Conservation (phyloP, 2,329 filamentous ascomycete genomes). For the Teratosphaeriaceae sp. region DNA sequence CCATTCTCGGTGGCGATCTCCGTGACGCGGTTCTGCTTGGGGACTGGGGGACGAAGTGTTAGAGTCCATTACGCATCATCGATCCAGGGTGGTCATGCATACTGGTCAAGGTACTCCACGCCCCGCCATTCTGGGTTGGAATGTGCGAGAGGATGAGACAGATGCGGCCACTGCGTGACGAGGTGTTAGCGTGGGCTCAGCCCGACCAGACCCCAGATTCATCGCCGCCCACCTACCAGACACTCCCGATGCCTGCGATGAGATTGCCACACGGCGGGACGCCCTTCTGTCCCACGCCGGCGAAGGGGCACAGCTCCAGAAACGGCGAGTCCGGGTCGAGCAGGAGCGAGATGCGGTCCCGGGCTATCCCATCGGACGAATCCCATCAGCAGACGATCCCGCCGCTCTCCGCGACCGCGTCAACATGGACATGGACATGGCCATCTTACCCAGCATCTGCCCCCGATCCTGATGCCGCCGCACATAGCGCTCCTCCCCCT, state of each 20-base stretch:
- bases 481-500: neutral
- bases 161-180: neutral
- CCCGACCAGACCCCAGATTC: neutral
- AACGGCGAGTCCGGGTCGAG: neutral
- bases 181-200: neutral
- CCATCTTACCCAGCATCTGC: neutral
- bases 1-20: neutral
- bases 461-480: neutral
- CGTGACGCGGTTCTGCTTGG: constrained; percentile 2
- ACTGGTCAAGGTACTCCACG: neutral
- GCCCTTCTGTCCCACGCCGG: neutral
- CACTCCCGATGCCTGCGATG: neutral
- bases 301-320: neutral
- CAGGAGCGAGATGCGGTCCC: neutral
- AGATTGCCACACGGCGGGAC: neutral
- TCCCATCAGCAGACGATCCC: too few relatives aligned
- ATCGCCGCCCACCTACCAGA: neutral
- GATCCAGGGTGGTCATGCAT: too few relatives aligned
- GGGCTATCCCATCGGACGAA: too few relatives aligned
- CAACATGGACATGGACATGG: too few relatives aligned
- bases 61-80: too few relatives aligned
- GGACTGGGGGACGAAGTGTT: too few relatives aligned
- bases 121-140: neutral
- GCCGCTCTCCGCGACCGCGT: too few relatives aligned
- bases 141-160: neutral